phyloP scores from a whole-genome alignment of 2,329 filamentous ascomycete species.

The Alternaria burnsii region DNA sequence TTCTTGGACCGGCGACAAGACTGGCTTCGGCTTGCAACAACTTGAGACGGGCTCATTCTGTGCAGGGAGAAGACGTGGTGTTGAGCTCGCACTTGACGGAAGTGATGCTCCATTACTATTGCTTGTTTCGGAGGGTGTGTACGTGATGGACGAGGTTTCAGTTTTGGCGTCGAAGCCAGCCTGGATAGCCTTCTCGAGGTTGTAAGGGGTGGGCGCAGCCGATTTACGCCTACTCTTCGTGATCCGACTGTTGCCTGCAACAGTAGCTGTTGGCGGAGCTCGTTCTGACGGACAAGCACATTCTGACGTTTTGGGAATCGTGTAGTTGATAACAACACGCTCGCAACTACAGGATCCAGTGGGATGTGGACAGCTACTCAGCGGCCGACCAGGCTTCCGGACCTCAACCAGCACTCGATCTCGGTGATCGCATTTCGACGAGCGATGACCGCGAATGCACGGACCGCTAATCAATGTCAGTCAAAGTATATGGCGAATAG shows the following conservation, averaged over 20 bases:
- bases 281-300: constrained; percentile 49
- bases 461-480: constrained; percentile 64
- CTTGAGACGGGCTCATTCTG: constrained; percentile 39
- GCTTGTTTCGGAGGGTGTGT: constrained; percentile 46
- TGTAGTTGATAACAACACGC: constrained; percentile 64
- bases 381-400: constrained; percentile 73
- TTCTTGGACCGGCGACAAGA: constrained; percentile 21
- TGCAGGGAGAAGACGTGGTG: constrained; percentile 42
- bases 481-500: constrained; percentile 5
- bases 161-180: constrained; percentile 41
- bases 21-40: constrained; percentile 45
- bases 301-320: constrained; percentile 53
- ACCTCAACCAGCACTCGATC: constrained; percentile 75
- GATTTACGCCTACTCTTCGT: constrained; percentile 47
- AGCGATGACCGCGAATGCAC: constrained; percentile 78
- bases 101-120: constrained; percentile 45
- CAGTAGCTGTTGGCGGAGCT: constrained; percentile 31
- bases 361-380: constrained; percentile 74
- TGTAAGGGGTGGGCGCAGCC: constrained; percentile 36
- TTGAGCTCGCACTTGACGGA: constrained; percentile 50
- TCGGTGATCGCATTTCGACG: constrained; percentile 75
- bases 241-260: constrained; percentile 39
- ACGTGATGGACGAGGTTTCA: constrained; percentile 43
- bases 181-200: constrained; percentile 48
- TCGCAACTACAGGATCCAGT: constrained; percentile 69